These are phyloP conservation scores for Stemphylium vesicarium DNA, from an alignment of 2,329 filamentous ascomycete genomes.

Conservation along the genomic window DNA sequence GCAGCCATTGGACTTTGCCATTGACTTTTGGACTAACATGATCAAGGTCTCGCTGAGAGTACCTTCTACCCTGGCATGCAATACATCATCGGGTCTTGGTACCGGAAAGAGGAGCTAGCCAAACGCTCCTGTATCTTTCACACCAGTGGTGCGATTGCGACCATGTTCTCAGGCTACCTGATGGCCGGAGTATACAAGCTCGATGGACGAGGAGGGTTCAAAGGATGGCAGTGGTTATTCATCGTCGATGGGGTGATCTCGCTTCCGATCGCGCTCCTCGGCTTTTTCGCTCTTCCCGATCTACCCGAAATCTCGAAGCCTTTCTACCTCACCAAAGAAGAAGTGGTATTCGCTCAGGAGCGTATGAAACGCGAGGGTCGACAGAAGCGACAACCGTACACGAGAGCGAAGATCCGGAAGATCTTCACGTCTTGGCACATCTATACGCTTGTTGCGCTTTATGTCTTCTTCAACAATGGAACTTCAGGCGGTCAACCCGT, in stretches of 20 bases:
- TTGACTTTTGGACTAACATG: background rate
- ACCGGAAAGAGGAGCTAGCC: slow-evolving; percentile 17
- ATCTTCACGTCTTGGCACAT: slow-evolving; percentile 15
- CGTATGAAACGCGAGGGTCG: slow-evolving; percentile 4
- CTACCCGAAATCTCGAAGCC: slow-evolving; percentile 26
- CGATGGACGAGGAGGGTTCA: slow-evolving; percentile 64
- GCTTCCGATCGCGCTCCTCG: slow-evolving; percentile 20
- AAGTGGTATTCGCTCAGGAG: slow-evolving; percentile 21
- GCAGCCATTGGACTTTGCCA: background rate
- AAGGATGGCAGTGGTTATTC: slow-evolving; percentile 39
- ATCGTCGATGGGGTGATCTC: slow-evolving; percentile 29
- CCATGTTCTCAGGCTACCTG: slow-evolving; percentile 48
- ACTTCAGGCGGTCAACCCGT: slow-evolving; percentile 3
- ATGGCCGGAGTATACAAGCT: slow-evolving; percentile 61
- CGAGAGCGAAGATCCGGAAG: slow-evolving; percentile 15
- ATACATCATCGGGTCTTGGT: slow-evolving; percentile 28
- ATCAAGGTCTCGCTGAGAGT: slow-evolving; percentile 54
- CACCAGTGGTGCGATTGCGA: slow-evolving; percentile 20
- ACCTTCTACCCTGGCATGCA: slow-evolving; percentile 60
- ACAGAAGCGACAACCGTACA: background rate
- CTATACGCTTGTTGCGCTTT: slow-evolving; percentile 18
- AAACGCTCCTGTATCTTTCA: slow-evolving; percentile 26
- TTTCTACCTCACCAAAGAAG: slow-evolving; percentile 7
- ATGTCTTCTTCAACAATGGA: slow-evolving; percentile 10
- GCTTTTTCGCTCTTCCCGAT: slow-evolving; percentile 26